A percentile compares a stretch with the other conserved stretches of the same genome.
These are phyloP conservation scores for Suillus hirtellus DNA, from an alignment of 768 basidiomycete genomes.

Conservation along the genomic window DNA sequence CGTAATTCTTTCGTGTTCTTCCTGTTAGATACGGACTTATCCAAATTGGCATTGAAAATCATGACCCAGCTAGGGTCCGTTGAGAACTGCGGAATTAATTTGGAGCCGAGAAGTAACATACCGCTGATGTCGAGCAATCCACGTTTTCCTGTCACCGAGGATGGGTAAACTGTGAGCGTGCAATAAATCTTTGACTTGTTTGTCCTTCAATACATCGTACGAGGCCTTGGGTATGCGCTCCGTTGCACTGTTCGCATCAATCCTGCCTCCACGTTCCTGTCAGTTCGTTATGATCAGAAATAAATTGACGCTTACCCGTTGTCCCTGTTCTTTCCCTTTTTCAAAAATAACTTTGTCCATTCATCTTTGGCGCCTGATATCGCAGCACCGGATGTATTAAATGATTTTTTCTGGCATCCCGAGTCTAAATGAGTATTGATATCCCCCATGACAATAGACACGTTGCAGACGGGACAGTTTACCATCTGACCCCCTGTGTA, in stretches of 20 bases:
- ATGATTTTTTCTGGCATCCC: slow-evolving; percentile 24
- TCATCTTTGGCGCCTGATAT: slow-evolving; percentile 29
- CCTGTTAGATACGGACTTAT: slow-evolving; percentile 47
- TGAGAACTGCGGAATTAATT: background rate
- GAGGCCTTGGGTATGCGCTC: slow-evolving; percentile 61
- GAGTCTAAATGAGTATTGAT: slow-evolving; percentile 70
- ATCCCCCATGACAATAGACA: slow-evolving; percentile 41
- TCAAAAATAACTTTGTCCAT: slow-evolving; percentile 47
- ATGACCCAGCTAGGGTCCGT: slow-evolving; percentile 58
- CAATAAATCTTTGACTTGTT: slow-evolving; percentile 57
- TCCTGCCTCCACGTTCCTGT: slow-evolving; percentile 16
- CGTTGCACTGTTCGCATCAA: slow-evolving; percentile 35
- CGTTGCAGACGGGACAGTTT: slow-evolving; percentile 63
- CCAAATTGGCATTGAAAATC: slow-evolving; percentile 70
- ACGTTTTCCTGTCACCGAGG: slow-evolving; percentile 50
- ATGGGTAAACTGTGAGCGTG: slow-evolving; percentile 48
- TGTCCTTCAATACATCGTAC: slow-evolving; percentile 65
- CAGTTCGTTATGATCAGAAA: background rate
- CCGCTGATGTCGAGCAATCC: slow-evolving; percentile 63
- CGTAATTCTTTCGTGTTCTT: slow-evolving; percentile 49
- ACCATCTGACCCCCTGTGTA: slow-evolving; percentile 40
- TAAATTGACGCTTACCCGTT: slow-evolving; percentile 18
- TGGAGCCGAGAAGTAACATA: slow-evolving; percentile 25
- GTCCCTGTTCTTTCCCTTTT: slow-evolving; percentile 46
- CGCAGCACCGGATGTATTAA: slow-evolving; percentile 23